Conservation (phyloP, 345 rosid genomes). For the Syzygium jambos region DNA sequence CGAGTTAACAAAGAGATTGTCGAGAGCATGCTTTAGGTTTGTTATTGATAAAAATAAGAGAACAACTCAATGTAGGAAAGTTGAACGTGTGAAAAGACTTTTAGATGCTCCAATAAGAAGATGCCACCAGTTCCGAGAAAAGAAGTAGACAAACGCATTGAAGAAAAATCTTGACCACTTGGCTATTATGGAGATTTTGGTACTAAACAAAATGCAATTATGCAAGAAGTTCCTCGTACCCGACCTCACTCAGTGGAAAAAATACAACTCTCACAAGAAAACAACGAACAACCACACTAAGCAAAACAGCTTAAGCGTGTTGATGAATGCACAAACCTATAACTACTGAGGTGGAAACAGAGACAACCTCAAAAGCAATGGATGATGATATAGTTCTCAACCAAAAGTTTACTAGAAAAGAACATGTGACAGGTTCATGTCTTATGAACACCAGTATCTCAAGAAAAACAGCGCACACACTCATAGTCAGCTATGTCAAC, state of each 20-base stretch:
- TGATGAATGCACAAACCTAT: background rate
- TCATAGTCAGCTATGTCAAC: background rate
- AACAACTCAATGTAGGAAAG: background rate
- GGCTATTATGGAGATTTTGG: background rate
- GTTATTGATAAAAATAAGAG: background rate
- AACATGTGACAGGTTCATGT: background rate
- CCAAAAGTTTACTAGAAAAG: background rate
- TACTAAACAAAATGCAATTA: background rate
- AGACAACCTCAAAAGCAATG: background rate
- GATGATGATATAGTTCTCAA: background rate
- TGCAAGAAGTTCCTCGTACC: background rate
- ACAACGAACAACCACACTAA: background rate
- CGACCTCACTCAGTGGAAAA: background rate
- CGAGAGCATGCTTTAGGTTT: background rate
- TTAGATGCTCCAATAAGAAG: background rate
- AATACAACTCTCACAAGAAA: background rate
- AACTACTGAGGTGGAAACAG: background rate
- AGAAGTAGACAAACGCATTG: background rate
- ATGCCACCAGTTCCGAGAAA: background rate
- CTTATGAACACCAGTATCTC: background rate
- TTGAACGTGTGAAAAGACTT: background rate
- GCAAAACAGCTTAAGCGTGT: background rate
- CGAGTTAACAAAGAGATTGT: background rate
- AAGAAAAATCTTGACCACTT: background rate
- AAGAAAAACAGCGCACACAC: background rate